These are phyloP conservation scores for Saccharomycopsis selenospora DNA, from an alignment of 805 yeast species.

Conservation along the genomic window DNA sequence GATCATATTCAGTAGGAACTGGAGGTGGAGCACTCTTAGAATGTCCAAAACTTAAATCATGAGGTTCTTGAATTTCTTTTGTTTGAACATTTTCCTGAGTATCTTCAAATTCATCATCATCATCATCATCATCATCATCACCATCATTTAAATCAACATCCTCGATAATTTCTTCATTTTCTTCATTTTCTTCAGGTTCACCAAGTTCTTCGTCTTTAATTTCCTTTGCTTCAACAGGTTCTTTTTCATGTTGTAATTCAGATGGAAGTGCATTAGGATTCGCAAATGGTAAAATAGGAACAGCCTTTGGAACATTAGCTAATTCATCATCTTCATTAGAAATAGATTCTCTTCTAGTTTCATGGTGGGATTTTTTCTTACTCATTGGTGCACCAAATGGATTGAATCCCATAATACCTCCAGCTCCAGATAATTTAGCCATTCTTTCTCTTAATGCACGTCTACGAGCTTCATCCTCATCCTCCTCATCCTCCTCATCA, in stretches of 20 bases:
- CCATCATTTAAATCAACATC: constrained; percentile 5
- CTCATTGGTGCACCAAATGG: constrained; percentile 26
- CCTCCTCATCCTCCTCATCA: constrained; percentile 19
- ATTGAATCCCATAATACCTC: constrained; percentile 25
- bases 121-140: constrained; percentile 10
- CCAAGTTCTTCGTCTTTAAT: constrained; percentile 26
- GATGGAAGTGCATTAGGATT: constrained; percentile 1
- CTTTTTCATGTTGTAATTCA: constrained; percentile 1
- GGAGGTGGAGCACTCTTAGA: constrained; percentile 13
- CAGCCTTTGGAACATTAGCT: constrained; percentile 8
- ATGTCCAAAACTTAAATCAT: background rate
- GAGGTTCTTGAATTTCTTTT: background rate
- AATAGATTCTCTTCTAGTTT: constrained; percentile 9
- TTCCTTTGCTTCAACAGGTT: constrained; percentile 6
- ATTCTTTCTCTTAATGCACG: constrained; percentile 20
- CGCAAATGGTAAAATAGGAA: constrained; percentile 17
- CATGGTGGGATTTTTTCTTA: background rate
- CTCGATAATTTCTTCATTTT: constrained; percentile 7
- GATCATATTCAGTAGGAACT: constrained; percentile 21
- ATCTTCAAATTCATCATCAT: constrained; percentile 26
- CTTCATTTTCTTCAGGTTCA: constrained; percentile 26
- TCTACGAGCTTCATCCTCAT: constrained; percentile 16
- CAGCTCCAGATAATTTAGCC: constrained; percentile 17
- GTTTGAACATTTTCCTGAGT: constrained; percentile 26
- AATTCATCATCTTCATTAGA: background rate